Percentiles rank a stretch among this genome's conserved stretches.
Evolutionary conservation across 768 basidiomycete genomes (phyloP).

Genomic region (Thelephora aurantiotincta): DNA sequence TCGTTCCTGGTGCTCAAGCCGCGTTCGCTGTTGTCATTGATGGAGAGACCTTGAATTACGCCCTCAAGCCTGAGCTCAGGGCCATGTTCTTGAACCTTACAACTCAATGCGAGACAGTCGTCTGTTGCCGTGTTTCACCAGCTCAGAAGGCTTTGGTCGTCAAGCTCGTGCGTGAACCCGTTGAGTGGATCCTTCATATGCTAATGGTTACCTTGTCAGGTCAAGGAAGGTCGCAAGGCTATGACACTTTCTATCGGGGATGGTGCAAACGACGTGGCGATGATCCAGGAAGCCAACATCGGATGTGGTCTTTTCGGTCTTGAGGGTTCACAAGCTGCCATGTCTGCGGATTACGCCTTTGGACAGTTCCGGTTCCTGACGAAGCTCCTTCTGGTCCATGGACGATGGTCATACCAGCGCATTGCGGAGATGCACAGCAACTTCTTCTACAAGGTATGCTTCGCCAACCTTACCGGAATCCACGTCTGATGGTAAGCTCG

Average conservation of each 20-base stretch:
- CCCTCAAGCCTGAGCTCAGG: slow-evolving; percentile 66
- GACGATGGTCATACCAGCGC: slow-evolving; percentile 94
- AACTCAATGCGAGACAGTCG: slow-evolving; percentile 95
- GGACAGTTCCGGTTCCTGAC: slow-evolving; percentile 94
- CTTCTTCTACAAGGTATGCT: slow-evolving; percentile 91
- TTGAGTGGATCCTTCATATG: slow-evolving; percentile 5
- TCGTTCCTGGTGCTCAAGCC: slow-evolving; percentile 46
- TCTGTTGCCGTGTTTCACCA: slow-evolving; percentile 95
- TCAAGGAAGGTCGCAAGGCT: slow-evolving; percentile 89
- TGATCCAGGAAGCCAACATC: slow-evolving; percentile 99
- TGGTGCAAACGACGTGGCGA: slow-evolving; percentile 95
- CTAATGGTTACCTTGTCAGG: slow-evolving; percentile 25
- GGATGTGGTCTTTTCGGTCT: slow-evolving; percentile 89
- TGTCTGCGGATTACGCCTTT: slow-evolving; percentile 98
- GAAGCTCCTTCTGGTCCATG: slow-evolving; percentile 84
- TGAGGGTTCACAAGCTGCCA: slow-evolving; percentile 95
- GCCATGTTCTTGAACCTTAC: slow-evolving; percentile 80
- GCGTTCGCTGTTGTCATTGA: slow-evolving; percentile 94
- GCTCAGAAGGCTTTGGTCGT: slow-evolving; percentile 98
- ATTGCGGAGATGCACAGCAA: slow-evolving; percentile 94
- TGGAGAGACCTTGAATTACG: slow-evolving; percentile 81
- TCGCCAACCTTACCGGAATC: slow-evolving; percentile 1
- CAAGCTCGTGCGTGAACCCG: slow-evolving; percentile 47
- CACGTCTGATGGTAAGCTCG: not conserved
- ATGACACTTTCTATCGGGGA: slow-evolving; percentile 98